Evolutionary conservation across 495 filamentous ascomycete species (phyloP).

Genomic region (Chaetomidium leptoderma): DNA sequence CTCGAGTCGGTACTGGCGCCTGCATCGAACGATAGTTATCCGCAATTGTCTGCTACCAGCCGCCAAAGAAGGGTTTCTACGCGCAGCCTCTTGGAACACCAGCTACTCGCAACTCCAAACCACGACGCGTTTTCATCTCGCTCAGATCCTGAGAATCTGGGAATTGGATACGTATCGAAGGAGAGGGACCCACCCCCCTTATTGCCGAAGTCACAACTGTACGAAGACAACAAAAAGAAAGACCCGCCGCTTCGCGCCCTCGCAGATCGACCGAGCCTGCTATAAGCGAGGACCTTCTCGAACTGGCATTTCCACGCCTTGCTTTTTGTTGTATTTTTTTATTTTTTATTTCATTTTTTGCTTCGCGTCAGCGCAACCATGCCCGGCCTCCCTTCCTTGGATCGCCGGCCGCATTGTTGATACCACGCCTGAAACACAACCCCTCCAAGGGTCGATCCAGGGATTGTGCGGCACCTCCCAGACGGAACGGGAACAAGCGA

Average conservation of each 20-base stretch:
- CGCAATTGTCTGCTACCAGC: neutral
- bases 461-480: conserved; percentile 18
- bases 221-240: conserved; percentile 7
- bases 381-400: conserved; percentile 22
- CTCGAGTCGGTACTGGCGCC: neutral
- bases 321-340: neutral
- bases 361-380: conserved; percentile 20
- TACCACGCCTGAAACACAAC: conserved; percentile 36
- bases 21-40: conserved; percentile 2
- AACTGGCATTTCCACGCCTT: neutral
- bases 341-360: conserved; percentile 15
- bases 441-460: conserved; percentile 23
- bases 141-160: neutral
- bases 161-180: neutral
- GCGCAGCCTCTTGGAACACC: neutral
- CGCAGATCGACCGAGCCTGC: neutral
- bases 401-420: conserved; percentile 35
- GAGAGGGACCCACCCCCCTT: neutral
- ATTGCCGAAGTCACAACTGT: neutral
- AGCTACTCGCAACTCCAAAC: neutral
- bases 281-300: too few relatives aligned
- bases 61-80: too few relatives aligned
- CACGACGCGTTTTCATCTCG: neutral
- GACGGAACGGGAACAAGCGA: conserved; percentile 18
- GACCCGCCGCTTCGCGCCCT: neutral